Percentiles rank a stretch among this genome's conserved stretches.
phyloP scores from a whole-genome alignment of 1,284 basidiomycete genomes.

The Sparassis latifolia region DNA sequence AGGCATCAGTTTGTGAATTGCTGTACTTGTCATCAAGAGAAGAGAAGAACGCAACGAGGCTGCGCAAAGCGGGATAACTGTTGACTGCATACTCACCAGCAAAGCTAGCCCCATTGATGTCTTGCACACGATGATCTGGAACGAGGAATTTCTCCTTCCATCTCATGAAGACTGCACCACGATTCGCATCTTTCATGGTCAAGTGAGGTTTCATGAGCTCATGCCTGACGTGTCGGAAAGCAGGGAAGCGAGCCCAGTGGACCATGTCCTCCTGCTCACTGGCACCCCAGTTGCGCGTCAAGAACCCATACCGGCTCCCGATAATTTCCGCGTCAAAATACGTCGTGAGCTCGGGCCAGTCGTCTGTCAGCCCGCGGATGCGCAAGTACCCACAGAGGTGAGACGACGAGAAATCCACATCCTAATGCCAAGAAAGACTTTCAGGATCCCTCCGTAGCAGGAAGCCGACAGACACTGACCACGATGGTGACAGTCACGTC shows the following conservation, averaged over 20 bases:
- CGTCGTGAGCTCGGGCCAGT: constrained; percentile 80
- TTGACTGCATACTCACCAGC: constrained; percentile 51
- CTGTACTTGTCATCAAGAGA: neutral
- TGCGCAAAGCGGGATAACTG: neutral
- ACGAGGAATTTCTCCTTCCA: constrained; percentile 97
- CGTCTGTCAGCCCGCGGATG: constrained; percentile 83
- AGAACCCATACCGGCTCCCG: constrained; percentile 79
- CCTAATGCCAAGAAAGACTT: constrained; percentile 43
- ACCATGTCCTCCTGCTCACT: constrained; percentile 84
- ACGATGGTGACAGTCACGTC: constrained; percentile 50
- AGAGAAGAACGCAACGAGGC: neutral
- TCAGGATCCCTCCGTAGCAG: constrained; percentile 10
- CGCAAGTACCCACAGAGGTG: constrained; percentile 79
- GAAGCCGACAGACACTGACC: constrained; percentile 26
- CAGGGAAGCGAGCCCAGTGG: constrained; percentile 88
- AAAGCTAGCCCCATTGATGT: constrained; percentile 94
- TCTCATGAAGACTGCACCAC: constrained; percentile 84
- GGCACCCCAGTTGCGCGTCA: constrained; percentile 83
- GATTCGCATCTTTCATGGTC: constrained; percentile 69
- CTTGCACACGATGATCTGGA: constrained; percentile 87
- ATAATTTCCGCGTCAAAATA: constrained; percentile 95
- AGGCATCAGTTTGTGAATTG: constrained; percentile 33
- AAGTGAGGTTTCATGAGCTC: constrained; percentile 71
- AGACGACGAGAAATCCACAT: constrained; percentile 77
- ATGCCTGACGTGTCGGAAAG: constrained; percentile 74